A percentile compares a stretch with the other conserved stretches of the same genome.
Conservation (phyloP, 768 basidiomycete species). For the Cystofilobasidium capitatum region DNA sequence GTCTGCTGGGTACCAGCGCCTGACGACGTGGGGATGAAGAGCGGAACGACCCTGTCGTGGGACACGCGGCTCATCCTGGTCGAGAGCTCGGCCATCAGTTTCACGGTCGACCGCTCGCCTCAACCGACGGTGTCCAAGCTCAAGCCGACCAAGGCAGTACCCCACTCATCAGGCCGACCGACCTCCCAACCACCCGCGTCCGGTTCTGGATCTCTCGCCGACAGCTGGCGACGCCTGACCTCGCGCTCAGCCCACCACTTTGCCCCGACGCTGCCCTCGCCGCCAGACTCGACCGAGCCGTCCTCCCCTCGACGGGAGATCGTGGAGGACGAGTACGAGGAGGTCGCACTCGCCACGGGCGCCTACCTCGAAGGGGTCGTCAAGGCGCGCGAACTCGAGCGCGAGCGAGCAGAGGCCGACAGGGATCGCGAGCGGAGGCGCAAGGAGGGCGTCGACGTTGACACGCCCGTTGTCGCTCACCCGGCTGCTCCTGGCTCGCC, state of each 20-base stretch:
- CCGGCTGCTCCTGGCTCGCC: slow-evolving; percentile 5
- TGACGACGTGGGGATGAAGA: slow-evolving; percentile 47
- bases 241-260: slow-evolving; percentile 6
- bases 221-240: slow-evolving; percentile 8
- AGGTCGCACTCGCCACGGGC: slow-evolving; percentile 54
- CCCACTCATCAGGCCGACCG: neutral
- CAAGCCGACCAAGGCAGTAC: too few relatives aligned
- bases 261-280: slow-evolving; percentile 30
- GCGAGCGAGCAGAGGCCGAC: slow-evolving; percentile 63
- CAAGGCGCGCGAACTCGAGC: slow-evolving; percentile 45
- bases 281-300: slow-evolving; percentile 22
- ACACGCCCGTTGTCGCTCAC: neutral
- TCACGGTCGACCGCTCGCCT: slow-evolving; percentile 57
- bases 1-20: slow-evolving; percentile 28
- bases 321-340: slow-evolving; percentile 46
- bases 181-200: neutral
- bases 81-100: slow-evolving; percentile 64
- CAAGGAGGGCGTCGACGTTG: slow-evolving; percentile 16
- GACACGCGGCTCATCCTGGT: slow-evolving; percentile 69
- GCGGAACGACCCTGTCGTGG: slow-evolving; percentile 46
- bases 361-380: slow-evolving; percentile 65
- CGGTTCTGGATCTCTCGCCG: neutral
- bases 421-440: slow-evolving; percentile 42
- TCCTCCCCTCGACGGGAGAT: slow-evolving; percentile 37
- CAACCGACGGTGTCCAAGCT: slow-evolving; percentile 38